Evolutionary conservation across 1,284 basidiomycete genomes (phyloP).

Genomic region (Volvariella surrecta): DNA sequence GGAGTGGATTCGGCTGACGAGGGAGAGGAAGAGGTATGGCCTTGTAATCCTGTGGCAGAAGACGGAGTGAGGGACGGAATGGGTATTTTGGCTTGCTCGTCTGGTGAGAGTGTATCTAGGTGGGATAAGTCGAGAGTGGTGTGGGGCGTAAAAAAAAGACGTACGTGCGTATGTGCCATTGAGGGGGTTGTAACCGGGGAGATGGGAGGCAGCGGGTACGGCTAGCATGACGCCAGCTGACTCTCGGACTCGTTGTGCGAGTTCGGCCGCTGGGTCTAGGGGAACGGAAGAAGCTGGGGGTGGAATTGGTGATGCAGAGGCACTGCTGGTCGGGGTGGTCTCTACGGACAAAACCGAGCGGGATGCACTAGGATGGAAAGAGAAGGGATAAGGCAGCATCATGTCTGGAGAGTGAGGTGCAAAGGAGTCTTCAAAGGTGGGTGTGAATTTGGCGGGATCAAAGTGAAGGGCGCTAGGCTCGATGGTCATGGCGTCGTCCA

Average conservation of each 20-base stretch:
- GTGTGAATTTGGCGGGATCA: constrained; percentile 19
- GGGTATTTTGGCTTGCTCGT: constrained; percentile 24
- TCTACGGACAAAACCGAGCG: not conserved
- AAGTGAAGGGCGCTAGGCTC: constrained; percentile 58
- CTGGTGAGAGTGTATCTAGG: constrained; percentile 7
- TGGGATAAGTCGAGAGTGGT: not conserved
- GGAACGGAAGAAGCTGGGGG: constrained; percentile 5
- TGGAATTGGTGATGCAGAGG: constrained; percentile 21
- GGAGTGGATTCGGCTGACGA: constrained; percentile 22
- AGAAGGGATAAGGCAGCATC: constrained; percentile 32
- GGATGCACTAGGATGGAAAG: constrained; percentile 24
- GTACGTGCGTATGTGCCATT: constrained; percentile 10
- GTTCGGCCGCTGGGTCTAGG: constrained; percentile 38
- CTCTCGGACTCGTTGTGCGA: constrained; percentile 50
- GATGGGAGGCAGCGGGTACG: constrained; percentile 35
- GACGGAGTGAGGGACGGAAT: constrained; percentile 27
- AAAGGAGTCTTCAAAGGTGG: constrained; percentile 15
- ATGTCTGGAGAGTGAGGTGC: constrained; percentile 21
- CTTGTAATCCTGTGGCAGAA: constrained; percentile 14
- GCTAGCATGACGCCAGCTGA: constrained; percentile 55
- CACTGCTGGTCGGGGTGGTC: constrained; percentile 25
- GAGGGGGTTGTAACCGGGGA: constrained; percentile 14
- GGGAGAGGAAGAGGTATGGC: constrained; percentile 16
- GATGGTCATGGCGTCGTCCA: constrained; percentile 52
- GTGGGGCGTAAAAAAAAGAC: not conserved